These are phyloP conservation scores for Flaveria linearis DNA, from an alignment of 129 eudicot species.

Conservation along the genomic window DNA sequence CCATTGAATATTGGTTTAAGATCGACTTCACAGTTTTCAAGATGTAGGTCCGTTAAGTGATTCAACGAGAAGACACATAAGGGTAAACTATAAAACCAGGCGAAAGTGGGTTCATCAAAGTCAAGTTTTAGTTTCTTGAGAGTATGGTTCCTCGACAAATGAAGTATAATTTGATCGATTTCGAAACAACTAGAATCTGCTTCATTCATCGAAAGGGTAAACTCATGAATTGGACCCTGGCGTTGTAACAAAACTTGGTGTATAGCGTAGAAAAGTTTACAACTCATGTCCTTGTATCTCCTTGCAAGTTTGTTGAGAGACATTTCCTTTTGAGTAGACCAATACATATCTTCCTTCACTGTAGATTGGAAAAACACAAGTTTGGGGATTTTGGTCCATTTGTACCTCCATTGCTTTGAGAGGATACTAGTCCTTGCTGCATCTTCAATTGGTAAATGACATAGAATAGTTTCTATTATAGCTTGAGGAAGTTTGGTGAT, in stretches of 20 bases:
- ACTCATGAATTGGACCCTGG: background rate
- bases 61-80: background rate
- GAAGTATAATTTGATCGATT: background rate
- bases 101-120: background rate
- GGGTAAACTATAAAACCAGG: background rate
- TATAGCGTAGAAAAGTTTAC: background rate
- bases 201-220: background rate
- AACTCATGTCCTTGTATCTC: background rate
- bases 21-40: background rate
- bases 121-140: background rate
- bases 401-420: constrained; percentile 3
- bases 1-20: background rate
- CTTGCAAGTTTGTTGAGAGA: background rate
- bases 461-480: background rate
- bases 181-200: background rate
- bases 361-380: background rate
- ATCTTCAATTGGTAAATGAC: background rate
- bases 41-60: background rate
- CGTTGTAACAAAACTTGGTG: background rate
- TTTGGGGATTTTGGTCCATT: constrained; percentile 1
- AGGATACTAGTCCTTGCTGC: constrained; percentile 12
- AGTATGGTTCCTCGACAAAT: background rate
- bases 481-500: background rate
- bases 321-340: background rate
- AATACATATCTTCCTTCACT: background rate